These are phyloP conservation scores for Ophiostoma montium DNA, from an alignment of 2,329 filamentous ascomycete genomes.

Conservation along the genomic window DNA sequence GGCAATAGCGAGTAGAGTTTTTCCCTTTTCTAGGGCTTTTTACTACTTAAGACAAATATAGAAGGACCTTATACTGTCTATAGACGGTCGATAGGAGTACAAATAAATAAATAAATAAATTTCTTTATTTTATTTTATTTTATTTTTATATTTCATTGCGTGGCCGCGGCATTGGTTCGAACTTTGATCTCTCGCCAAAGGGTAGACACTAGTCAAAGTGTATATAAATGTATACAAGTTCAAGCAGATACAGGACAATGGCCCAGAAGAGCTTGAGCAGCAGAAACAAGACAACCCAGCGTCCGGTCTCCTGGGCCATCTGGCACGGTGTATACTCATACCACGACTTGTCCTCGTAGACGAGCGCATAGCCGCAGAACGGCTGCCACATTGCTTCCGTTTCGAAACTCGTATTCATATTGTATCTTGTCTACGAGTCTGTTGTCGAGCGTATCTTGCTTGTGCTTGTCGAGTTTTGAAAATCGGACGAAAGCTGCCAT, in stretches of 20 bases:
- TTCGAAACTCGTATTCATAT: no score
- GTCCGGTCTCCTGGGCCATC: neutral
- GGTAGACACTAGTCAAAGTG: no score
- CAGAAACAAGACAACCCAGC: neutral
- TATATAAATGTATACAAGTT: neutral
- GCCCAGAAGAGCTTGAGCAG: neutral
- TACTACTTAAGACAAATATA: no score
- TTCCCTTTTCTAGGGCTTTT: neutral
- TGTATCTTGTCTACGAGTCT: neutral
- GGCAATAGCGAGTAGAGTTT: no score
- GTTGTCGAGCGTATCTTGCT: no score
- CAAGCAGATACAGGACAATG: neutral
- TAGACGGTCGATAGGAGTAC: no score
- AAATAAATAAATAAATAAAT: no score
- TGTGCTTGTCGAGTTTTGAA: no score
- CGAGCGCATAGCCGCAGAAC: constrained; percentile 2
- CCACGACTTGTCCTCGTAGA: constrained; percentile 1
- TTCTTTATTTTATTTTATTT: neutral
- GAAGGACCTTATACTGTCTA: no score
- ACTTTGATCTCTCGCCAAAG: neutral
- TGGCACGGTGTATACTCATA: neutral
- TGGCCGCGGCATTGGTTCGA: neutral
- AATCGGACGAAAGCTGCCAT: no score
- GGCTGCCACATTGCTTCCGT: neutral
- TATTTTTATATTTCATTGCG: neutral